A percentile compares a stretch with the other conserved stretches of the same genome.
Evolutionary conservation across 345 rosid genomes (phyloP).

Genomic region (Murraya koenigii): DNA sequence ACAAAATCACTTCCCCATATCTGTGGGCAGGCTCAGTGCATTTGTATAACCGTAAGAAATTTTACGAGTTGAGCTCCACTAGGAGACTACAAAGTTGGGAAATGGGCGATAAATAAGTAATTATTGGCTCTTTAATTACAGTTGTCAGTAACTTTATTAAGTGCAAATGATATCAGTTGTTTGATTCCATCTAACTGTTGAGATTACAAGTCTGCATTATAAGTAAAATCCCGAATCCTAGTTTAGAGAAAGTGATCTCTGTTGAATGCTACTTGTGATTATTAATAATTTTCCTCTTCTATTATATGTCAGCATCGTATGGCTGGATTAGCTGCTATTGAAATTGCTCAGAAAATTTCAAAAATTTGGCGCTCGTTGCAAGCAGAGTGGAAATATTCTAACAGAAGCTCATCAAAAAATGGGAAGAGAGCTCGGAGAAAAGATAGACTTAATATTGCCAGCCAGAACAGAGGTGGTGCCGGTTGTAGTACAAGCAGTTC

Average conservation of each 20-base stretch:
- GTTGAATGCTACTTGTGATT: constrained; percentile 3
- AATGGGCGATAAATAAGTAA: not conserved
- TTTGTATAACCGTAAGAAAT: too few species aligned
- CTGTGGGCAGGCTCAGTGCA: too few species aligned
- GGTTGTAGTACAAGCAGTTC: constrained; percentile 90
- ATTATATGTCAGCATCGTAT: constrained; percentile 77
- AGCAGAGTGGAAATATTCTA: constrained; percentile 66
- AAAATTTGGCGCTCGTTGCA: constrained; percentile 88
- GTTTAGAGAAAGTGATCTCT: not conserved
- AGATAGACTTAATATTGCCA: constrained; percentile 60
- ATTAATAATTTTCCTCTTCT: constrained; percentile 21
- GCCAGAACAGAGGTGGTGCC: constrained; percentile 96
- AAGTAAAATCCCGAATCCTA: not conserved
- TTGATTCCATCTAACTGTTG: not conserved
- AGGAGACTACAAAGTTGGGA: too few species aligned
- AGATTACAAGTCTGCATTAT: not conserved
- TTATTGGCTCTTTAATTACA: not conserved
- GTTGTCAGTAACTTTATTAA: not conserved
- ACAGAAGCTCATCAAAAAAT: constrained; percentile 48
- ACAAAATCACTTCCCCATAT: too few species aligned
- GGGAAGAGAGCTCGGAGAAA: constrained; percentile 73
- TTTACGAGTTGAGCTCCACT: too few species aligned
- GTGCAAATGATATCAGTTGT: not conserved
- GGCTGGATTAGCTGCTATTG: constrained; percentile 95
- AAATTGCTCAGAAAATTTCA: constrained; percentile 88